These are phyloP conservation scores for Cymbopogon citratus DNA, from an alignment of 176 grass and related monocot species.

Conservation along the genomic window DNA sequence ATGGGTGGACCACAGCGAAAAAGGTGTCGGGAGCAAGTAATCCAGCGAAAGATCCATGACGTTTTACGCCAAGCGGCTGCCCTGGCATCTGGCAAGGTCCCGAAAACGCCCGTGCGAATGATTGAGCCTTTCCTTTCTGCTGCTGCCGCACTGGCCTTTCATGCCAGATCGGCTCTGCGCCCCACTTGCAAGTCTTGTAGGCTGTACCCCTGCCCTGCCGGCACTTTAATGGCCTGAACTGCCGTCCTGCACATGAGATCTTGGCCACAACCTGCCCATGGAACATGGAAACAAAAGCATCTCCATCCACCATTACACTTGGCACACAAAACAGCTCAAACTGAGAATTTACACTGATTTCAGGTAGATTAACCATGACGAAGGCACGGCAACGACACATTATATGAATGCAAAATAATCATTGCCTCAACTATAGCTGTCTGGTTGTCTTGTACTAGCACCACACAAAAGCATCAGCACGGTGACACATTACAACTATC, in stretches of 20 bases:
- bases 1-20: slow-evolving; percentile 5
- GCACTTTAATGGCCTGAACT: slow-evolving; percentile 27
- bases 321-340: neutral
- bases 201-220: neutral
- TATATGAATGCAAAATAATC: slow-evolving; percentile 32
- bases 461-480: slow-evolving; percentile 40
- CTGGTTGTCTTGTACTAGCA: slow-evolving; percentile 33
- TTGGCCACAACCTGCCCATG: slow-evolving; percentile 14
- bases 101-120: slow-evolving; percentile 26
- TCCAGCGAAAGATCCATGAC: slow-evolving; percentile 28
- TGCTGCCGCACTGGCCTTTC: neutral
- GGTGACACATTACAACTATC: slow-evolving; percentile 42
- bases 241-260: slow-evolving; percentile 32
- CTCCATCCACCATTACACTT: neutral
- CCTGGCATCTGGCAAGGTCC: slow-evolving; percentile 29
- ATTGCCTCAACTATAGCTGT: slow-evolving; percentile 37
- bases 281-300: slow-evolving; percentile 16
- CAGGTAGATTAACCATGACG: neutral
- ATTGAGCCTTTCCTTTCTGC: slow-evolving; percentile 17
- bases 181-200: slow-evolving; percentile 8
- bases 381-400: neutral
- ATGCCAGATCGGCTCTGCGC: slow-evolving; percentile 28
- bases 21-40: slow-evolving; percentile 22
- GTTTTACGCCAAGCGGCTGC: slow-evolving; percentile 17
- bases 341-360: neutral